Evolutionary conservation across 2,329 filamentous ascomycete species (phyloP).

Genomic region (Ceratocystis colombiana): DNA sequence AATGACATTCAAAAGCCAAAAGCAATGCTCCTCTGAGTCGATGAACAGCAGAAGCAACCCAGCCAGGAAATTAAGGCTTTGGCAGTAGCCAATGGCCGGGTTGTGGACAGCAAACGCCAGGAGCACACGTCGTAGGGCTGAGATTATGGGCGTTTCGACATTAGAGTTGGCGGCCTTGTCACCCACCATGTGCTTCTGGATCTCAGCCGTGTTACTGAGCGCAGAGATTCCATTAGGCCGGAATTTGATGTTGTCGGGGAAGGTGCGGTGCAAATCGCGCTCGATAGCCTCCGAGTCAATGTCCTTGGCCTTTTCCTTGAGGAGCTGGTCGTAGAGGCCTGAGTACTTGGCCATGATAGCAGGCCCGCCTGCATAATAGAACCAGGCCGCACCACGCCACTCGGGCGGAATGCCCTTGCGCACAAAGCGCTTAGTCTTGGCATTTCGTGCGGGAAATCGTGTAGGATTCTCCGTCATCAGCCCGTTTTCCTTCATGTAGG

Average conservation of each 20-base stretch:
- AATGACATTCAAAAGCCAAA: slow-evolving; percentile 88
- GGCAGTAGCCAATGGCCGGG: slow-evolving; percentile 86
- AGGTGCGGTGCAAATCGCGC: slow-evolving; percentile 84
- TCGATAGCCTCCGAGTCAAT: slow-evolving; percentile 85
- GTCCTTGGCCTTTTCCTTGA: slow-evolving; percentile 54
- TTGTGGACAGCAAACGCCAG: slow-evolving; percentile 87
- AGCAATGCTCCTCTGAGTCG: slow-evolving; percentile 76
- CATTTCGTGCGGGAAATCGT: slow-evolving; percentile 67
- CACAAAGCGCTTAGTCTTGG: slow-evolving; percentile 80
- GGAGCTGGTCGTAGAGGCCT: slow-evolving; percentile 63
- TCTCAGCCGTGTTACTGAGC: slow-evolving; percentile 31
- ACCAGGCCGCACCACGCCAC: slow-evolving; percentile 93
- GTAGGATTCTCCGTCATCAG: slow-evolving; percentile 61
- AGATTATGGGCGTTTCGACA: slow-evolving; percentile 50
- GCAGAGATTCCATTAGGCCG: slow-evolving; percentile 49
- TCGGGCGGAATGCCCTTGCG: slow-evolving; percentile 90
- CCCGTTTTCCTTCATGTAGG: slow-evolving; percentile 64
- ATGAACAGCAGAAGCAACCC: slow-evolving; percentile 84
- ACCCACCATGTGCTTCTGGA: slow-evolving; percentile 33
- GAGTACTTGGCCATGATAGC: slow-evolving; percentile 64
- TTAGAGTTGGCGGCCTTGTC: slow-evolving; percentile 34
- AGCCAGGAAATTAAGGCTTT: slow-evolving; percentile 89
- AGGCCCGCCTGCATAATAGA: slow-evolving; percentile 86
- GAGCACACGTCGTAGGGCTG: slow-evolving; percentile 71
- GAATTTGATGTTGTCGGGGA: slow-evolving; percentile 87